Percentiles rank a stretch among this genome's conserved stretches.
phyloP scores from a whole-genome alignment of 768 basidiomycete genomes.

The Asterophora parasitica region DNA sequence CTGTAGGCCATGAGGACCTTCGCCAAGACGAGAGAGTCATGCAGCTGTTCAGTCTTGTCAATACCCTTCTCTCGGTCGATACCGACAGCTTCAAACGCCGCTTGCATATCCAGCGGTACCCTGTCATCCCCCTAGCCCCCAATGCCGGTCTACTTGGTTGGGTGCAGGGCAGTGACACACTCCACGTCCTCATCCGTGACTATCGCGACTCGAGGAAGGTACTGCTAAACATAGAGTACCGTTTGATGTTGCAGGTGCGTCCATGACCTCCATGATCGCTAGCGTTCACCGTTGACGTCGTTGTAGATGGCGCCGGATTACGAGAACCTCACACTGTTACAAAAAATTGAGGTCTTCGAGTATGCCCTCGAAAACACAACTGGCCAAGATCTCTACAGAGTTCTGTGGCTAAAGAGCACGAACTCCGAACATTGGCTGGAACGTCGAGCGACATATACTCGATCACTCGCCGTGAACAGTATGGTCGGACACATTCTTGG shows the following conservation, averaged over 20 bases:
- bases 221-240: slow-evolving; percentile 94
- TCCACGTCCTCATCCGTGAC: slow-evolving; percentile 94
- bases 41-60: slow-evolving; percentile 97
- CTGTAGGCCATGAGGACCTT: slow-evolving; percentile 90
- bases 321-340: slow-evolving; percentile 86
- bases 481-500: slow-evolving; percentile 99
- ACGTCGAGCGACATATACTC: slow-evolving; percentile 90
- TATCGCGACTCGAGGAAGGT: slow-evolving; percentile 97
- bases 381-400: slow-evolving; percentile 94
- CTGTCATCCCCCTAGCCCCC: slow-evolving; percentile 92
- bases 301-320: slow-evolving; percentile 97
- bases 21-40: slow-evolving; percentile 99
- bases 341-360: slow-evolving; percentile 99
- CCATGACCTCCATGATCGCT: not conserved
- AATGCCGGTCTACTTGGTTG: slow-evolving; percentile 93
- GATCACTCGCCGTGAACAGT: slow-evolving; percentile 92
- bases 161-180: slow-evolving; percentile 93
- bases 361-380: slow-evolving; percentile 98
- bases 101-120: slow-evolving; percentile 88
- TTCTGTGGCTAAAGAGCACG: slow-evolving; percentile 91
- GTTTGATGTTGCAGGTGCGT: slow-evolving; percentile 92
- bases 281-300: not conserved
- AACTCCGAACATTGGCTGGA: slow-evolving; percentile 99
- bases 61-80: slow-evolving; percentile 89
- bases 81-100: slow-evolving; percentile 95